A percentile compares a stretch with the other conserved stretches of the same genome.
These are phyloP conservation scores for Isatis lusitanica DNA, from an alignment of 441 rosid genomes.

Conservation along the genomic window DNA sequence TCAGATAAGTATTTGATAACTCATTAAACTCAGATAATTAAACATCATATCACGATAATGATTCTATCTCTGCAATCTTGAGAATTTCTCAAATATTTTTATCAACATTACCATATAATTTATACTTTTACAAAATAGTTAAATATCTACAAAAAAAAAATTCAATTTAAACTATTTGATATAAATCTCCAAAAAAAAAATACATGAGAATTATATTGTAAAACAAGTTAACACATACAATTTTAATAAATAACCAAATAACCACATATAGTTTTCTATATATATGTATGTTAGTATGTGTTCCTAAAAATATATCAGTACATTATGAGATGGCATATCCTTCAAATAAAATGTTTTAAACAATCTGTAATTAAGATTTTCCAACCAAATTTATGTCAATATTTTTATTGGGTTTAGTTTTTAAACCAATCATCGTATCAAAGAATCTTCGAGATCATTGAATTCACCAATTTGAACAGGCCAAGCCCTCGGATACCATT, in stretches of 20 bases:
- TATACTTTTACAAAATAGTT: too few relatives aligned
- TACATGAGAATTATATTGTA: background rate
- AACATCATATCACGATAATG: too few relatives aligned
- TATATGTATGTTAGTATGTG: background rate
- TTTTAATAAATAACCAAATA: background rate
- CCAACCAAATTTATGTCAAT: background rate
- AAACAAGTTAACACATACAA: background rate
- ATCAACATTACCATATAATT: too few relatives aligned
- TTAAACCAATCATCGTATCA: background rate
- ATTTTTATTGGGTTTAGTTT: background rate
- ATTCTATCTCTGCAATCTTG: too few relatives aligned
- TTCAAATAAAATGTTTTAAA: background rate
- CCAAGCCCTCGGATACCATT: slow-evolving; percentile 25
- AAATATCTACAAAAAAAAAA: too few relatives aligned
- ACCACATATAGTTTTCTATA: background rate
- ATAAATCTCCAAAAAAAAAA: too few relatives aligned
- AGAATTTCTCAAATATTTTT: too few relatives aligned
- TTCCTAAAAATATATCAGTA: background rate
- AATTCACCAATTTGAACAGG: slow-evolving; percentile 7
- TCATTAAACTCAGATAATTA: too few relatives aligned
- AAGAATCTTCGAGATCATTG: background rate
- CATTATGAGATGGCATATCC: background rate
- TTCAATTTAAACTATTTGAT: too few relatives aligned
- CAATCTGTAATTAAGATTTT: background rate
- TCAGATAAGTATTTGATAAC: too few relatives aligned